Evolutionary conservation across 352 stramenopile species (phyloP), one percentile per base, ranked within the genome.

Genomic region (Elongisporangium prolatum): DNA sequence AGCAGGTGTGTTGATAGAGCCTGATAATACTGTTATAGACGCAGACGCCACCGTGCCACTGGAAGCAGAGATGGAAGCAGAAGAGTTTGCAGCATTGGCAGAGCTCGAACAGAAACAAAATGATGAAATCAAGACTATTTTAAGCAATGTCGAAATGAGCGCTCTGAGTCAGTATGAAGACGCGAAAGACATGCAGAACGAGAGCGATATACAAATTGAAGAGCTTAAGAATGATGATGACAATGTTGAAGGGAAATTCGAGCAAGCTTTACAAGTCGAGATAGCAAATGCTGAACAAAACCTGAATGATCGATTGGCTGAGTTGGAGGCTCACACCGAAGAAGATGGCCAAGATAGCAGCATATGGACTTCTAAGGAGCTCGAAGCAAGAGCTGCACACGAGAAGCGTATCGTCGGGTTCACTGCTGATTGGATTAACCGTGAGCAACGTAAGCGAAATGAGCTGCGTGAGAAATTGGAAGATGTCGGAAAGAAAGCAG

Each of bases 401-500:
- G 28, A 40, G 28, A 40, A 40, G 5, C 28, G 28, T 40, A 40
- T 40, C 14, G 28, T 40, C 8, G 28, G 28, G 28, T 13, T 40
- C 28, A 40, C 28, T 40, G 9, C 28, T 40, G 28, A 40, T 40
- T 40, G 28, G 28, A 40, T 40, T 40, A 40, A 40, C 8, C 28
- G 28, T 9, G 28, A 40, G 28, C 28, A 40, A 40, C 28, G 14
- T 14, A 40, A 40, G 28, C 4, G 28, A 40, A 40, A 40, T 9
- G 28, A 5, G 28, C 4, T 40, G 8, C 28, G 28, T 40, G 28
- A 40, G 14, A 40, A 40, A 40, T 40, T 40, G 7, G 14, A 55
- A 14, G 25, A 18, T 0, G 21, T 62, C 20, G 50, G 13, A 13
- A 20, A 24, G 17, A 62, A 62, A 50, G 58, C 51, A 18, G 48